Percentiles rank a stretch among this genome's conserved stretches.
phyloP scores from a whole-genome alignment of 2,329 filamentous ascomycete genomes.

The Pseudomassariella vexata region DNA sequence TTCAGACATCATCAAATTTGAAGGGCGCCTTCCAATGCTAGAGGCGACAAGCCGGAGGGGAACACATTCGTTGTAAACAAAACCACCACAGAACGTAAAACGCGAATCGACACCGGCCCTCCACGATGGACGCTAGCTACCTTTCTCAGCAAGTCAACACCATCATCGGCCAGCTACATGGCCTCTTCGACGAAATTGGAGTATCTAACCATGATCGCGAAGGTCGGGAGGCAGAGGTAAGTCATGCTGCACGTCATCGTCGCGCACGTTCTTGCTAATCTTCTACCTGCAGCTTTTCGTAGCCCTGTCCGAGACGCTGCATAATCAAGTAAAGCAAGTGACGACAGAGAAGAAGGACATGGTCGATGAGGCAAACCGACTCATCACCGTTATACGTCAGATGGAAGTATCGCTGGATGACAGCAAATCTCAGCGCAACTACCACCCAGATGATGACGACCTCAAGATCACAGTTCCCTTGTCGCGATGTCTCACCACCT shows the following conservation, averaged over 20 bases:
- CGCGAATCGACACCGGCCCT: not conserved
- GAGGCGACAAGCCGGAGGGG: not conserved
- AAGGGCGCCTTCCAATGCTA: not conserved
- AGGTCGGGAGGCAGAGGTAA: constrained; percentile 79
- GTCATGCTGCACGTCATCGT: constrained; percentile 18
- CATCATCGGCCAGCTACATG: constrained; percentile 89
- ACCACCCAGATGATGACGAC: constrained; percentile 55
- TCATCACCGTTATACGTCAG: constrained; percentile 81
- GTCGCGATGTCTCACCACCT: constrained; percentile 66
- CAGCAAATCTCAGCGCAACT: constrained; percentile 56
- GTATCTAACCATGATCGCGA: constrained; percentile 92
- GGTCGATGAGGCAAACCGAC: constrained; percentile 80
- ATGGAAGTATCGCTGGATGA: constrained; percentile 91
- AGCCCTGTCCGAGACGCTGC: constrained; percentile 84
- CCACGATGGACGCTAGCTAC: constrained; percentile 79
- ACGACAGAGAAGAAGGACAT: constrained; percentile 84
- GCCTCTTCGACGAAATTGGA: constrained; percentile 95
- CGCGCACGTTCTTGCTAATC: constrained; percentile 8
- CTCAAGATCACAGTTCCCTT: constrained; percentile 79
- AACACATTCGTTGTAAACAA: not conserved
- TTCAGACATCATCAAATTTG: not conserved
- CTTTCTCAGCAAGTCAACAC: constrained; percentile 91
- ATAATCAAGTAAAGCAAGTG: constrained; percentile 82
- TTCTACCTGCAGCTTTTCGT: constrained; percentile 66
- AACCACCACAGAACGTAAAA: not conserved